A percentile compares a stretch with the other conserved stretches of the same genome.
Conservation (phyloP, 495 filamentous ascomycete species). For the Mycothermus thermophilus region DNA sequence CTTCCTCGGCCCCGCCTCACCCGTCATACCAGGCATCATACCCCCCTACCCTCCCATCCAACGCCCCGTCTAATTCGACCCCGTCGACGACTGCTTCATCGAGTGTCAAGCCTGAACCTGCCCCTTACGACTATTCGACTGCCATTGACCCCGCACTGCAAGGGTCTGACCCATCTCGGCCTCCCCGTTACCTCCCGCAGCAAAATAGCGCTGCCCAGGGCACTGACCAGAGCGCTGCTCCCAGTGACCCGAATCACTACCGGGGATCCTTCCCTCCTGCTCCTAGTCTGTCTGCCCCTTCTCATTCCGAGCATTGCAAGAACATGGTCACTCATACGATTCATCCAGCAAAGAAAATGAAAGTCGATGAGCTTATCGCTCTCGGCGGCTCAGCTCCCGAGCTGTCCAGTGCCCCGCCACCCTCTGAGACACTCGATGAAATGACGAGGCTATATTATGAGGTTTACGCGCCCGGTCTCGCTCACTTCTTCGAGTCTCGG, state of each 20-base stretch:
- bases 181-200: conserved; percentile 23
- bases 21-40: conserved; percentile 16
- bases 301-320: conserved; percentile 17
- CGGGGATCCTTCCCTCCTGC: conserved; percentile 18
- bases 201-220: conserved; percentile 15
- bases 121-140: conserved; percentile 53
- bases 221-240: neutral
- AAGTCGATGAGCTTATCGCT: conserved; percentile 61
- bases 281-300: conserved; percentile 7
- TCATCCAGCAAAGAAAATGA: conserved; percentile 52
- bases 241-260: conserved; percentile 8
- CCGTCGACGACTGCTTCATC: conserved; percentile 36
- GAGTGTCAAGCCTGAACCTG: conserved; percentile 41
- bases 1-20: conserved; percentile 21
- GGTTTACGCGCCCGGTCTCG: conserved; percentile 63
- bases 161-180: conserved; percentile 10
- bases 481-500: conserved; percentile 68
- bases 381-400: conserved; percentile 50
- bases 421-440: conserved; percentile 47
- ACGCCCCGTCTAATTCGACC: conserved; percentile 21
- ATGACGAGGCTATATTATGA: conserved; percentile 60
- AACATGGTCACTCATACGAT: conserved; percentile 32
- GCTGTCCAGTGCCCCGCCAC: conserved; percentile 37
- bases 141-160: conserved; percentile 68
- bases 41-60: conserved; percentile 13